Percentiles rank a stretch among this genome's conserved stretches.
Evolutionary conservation across 2,329 filamentous ascomycete species (phyloP).

Genomic region (Emydomyces testavorans): DNA sequence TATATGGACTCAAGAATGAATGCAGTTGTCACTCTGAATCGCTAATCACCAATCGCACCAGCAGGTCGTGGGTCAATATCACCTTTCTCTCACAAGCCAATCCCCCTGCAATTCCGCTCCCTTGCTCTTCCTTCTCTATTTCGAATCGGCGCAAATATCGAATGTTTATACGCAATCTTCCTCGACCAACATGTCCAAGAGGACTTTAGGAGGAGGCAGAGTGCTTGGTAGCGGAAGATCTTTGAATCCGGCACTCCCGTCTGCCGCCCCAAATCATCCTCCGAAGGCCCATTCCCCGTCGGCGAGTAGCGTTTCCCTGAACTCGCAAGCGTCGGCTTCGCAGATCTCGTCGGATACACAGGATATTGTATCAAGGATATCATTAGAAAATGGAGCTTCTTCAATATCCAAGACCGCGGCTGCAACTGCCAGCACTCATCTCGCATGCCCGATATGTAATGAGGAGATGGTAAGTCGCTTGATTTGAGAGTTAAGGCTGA

Average conservation of each 20-base stretch:
- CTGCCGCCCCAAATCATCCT: constrained; percentile 31
- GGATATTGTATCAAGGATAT: constrained; percentile 72
- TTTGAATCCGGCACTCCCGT: constrained; percentile 53
- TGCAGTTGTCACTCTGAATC: neutral
- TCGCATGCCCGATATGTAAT: constrained; percentile 94
- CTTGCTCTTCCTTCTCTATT: constrained; percentile 12
- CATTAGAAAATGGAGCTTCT: constrained; percentile 48
- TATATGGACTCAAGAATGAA: neutral
- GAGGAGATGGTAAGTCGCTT: constrained; percentile 73
- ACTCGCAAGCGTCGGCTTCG: constrained; percentile 61
- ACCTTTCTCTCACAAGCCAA: neutral
- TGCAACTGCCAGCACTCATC: constrained; percentile 50
- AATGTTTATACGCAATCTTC: neutral
- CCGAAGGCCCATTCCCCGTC: constrained; percentile 46
- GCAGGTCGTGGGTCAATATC: constrained; percentile 2
- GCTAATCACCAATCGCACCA: neutral
- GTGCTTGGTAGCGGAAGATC: constrained; percentile 78
- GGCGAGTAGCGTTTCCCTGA: constrained; percentile 64
- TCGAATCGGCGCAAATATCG: neutral
- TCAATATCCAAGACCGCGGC: constrained; percentile 38
- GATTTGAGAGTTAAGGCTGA: neutral
- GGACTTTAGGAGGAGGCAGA: constrained; percentile 84
- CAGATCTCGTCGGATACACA: constrained; percentile 60
- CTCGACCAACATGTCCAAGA: constrained; percentile 54
- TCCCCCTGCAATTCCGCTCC: neutral